Evolutionary conservation across 345 rosid genomes (phyloP).

Genomic region (Salix koriyanagi): DNA sequence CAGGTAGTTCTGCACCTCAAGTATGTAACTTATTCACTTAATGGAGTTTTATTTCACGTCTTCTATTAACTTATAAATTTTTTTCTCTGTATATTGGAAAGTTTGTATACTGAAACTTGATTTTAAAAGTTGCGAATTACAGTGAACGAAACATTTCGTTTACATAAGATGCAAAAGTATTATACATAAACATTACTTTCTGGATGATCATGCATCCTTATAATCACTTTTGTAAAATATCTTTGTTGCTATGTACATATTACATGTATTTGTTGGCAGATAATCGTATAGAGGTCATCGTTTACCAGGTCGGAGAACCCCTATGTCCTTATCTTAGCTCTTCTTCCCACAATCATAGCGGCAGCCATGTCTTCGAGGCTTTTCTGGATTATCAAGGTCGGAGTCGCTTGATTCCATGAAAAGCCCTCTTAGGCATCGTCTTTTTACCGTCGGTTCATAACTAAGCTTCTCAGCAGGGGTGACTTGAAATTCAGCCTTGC

Average conservation of each 20-base stretch:
- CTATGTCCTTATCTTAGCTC: constrained; percentile 41
- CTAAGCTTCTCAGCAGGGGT: constrained; percentile 48
- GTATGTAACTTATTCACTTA: constrained; percentile 16
- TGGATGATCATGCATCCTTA: constrained; percentile 32
- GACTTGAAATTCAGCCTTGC: constrained; percentile 31
- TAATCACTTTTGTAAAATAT: background rate
- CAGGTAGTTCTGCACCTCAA: background rate
- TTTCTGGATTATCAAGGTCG: constrained; percentile 56
- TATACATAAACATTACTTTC: background rate
- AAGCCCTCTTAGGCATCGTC: constrained; percentile 77
- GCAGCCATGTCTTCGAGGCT: constrained; percentile 75
- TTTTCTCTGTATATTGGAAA: background rate
- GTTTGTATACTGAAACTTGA: background rate
- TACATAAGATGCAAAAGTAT: constrained; percentile 8
- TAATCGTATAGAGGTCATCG: background rate
- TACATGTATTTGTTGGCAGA: background rate
- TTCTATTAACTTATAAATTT: background rate
- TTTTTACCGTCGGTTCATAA: constrained; percentile 52
- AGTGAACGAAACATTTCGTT: constrained; percentile 8
- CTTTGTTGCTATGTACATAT: background rate
- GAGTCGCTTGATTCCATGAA: constrained; percentile 73
- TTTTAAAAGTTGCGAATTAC: background rate
- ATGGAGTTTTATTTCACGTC: background rate
- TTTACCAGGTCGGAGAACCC: constrained; percentile 20
- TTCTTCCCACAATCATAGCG: constrained; percentile 41